These are phyloP conservation scores for Colletotrichum sp. DNA, from an alignment of 2,329 filamentous ascomycete genomes.

Conservation along the genomic window DNA sequence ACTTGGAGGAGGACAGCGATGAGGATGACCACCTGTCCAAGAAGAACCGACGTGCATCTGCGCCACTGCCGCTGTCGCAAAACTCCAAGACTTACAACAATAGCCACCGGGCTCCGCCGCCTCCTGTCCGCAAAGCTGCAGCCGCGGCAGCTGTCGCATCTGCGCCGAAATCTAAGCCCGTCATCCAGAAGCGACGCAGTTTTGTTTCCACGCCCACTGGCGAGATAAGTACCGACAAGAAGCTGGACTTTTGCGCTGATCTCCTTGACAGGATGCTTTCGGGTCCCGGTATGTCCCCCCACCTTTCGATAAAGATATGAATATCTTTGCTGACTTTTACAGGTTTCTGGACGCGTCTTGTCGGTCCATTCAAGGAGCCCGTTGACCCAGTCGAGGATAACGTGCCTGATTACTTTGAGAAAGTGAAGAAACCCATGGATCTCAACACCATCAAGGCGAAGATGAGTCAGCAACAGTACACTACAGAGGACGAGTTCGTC, in stretches of 20 bases:
- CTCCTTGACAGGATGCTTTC: constrained; percentile 65
- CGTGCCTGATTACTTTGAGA: constrained; percentile 66
- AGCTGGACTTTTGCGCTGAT: constrained; percentile 64
- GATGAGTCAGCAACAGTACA: constrained; percentile 61
- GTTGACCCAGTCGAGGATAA: constrained; percentile 62
- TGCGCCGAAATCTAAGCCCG: constrained; percentile 36
- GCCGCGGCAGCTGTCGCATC: constrained; percentile 10
- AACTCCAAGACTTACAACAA: not conserved
- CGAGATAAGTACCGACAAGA: constrained; percentile 30
- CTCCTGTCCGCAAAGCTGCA: constrained; percentile 30
- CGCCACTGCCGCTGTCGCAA: constrained; percentile 27
- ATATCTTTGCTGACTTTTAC: not conserved
- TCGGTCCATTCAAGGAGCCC: constrained; percentile 65
- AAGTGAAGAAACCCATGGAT: constrained; percentile 67
- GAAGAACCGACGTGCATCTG: constrained; percentile 49
- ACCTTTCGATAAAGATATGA: not conserved
- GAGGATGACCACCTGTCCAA: constrained; percentile 38
- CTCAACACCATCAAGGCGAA: constrained; percentile 64
- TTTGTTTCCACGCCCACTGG: constrained; percentile 29
- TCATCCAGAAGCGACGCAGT: constrained; percentile 36
- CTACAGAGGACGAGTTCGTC: constrained; percentile 57
- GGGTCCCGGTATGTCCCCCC: constrained; percentile 55
- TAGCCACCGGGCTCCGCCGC: constrained; percentile 11
- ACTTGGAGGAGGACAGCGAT: constrained; percentile 50
- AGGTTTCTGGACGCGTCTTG: constrained; percentile 72